Base-by-base conservation (phyloP, 176 grass and related monocot species). In the Oryza meridionalis region DNA sequence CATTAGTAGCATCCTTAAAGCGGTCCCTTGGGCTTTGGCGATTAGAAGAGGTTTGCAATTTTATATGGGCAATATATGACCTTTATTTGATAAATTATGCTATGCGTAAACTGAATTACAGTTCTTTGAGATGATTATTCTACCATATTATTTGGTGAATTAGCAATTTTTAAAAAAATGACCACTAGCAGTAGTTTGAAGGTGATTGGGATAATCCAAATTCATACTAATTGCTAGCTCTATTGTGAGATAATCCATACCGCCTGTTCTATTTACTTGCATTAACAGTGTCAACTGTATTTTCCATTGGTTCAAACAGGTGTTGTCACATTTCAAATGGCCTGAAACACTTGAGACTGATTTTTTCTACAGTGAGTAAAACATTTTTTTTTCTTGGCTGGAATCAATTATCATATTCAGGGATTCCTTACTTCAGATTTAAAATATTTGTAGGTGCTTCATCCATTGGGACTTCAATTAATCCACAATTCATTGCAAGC, bases 401-500 rank as follows among this genome's bases (percentile, higher is more conserved):
- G 74, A 63, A 61, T 38, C 53, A 24, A n/a, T 69, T 66, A 82
- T 49, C 17, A 9, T 50, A 77, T 72, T 65, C 12, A 73, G 1
- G 25, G 33, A 84, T 71, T 71, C 82, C 77, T 82, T 25, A 86
- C 73, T 64, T 64, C 3, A 45, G 16, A 15, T 62, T 69, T 79
- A 50, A 7, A 65, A 73, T 65, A 84, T 79, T 63, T 33, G 62
- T 77, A 97, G 94, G 94, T 82, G 85, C 94, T 79, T 97, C 94
- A 68, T 97, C 94, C 25, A 87, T 97, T 76, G 94, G 94, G 51
- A 90, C 94, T 78, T 97, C 94, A 86, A 81, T 97, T 65, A 87
- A 85, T 84, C 66, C 86, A 32, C 92, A 90, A 44, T 97, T 97
- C 87, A 89, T 97, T 70, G 88, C 92, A 86, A 85, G 70, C 35